phyloP scores from a whole-genome alignment of 176 grass and related monocot genomes.

The Aegilops longissima region DNA sequence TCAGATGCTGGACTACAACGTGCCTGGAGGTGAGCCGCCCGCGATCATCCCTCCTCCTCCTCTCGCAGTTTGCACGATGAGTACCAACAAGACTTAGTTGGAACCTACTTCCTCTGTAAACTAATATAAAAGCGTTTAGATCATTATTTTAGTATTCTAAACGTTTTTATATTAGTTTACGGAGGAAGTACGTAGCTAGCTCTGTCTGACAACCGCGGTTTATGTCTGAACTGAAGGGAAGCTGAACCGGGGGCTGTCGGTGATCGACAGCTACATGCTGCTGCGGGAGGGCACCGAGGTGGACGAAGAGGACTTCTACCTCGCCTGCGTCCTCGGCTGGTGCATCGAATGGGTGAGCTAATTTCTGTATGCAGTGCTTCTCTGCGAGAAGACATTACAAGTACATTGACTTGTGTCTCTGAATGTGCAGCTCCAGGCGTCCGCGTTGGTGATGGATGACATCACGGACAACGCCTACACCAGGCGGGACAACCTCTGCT shows the following conservation, averaged over 20 bases:
- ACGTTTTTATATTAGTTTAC: no score
- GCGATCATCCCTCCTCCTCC: neutral
- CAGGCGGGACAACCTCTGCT: constrained; percentile 59
- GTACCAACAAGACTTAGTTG: no score
- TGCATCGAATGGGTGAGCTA: constrained; percentile 43
- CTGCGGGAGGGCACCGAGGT: constrained; percentile 40
- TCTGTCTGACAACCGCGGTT: neutral
- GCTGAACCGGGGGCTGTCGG: constrained; percentile 52
- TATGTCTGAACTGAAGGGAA: constrained; percentile 25
- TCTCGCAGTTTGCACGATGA: no score
- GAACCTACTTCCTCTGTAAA: no score
- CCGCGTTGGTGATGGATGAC: constrained; percentile 62
- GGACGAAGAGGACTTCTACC: constrained; percentile 48
- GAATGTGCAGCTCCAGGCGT: constrained; percentile 45
- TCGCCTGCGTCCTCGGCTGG: constrained; percentile 48
- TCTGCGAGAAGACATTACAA: no score
- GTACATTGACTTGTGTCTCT: no score
- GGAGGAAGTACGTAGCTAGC: neutral
- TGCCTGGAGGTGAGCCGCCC: constrained; percentile 37
- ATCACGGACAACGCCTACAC: constrained; percentile 75
- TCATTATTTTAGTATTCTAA: no score
- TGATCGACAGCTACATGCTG: constrained; percentile 57
- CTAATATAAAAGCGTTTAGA: no score
- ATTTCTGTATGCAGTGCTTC: no score
- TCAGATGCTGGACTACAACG: constrained; percentile 53